Evolutionary conservation across 208 protist species (phyloP).

Genomic region (Leishmania gerbilli): DNA sequence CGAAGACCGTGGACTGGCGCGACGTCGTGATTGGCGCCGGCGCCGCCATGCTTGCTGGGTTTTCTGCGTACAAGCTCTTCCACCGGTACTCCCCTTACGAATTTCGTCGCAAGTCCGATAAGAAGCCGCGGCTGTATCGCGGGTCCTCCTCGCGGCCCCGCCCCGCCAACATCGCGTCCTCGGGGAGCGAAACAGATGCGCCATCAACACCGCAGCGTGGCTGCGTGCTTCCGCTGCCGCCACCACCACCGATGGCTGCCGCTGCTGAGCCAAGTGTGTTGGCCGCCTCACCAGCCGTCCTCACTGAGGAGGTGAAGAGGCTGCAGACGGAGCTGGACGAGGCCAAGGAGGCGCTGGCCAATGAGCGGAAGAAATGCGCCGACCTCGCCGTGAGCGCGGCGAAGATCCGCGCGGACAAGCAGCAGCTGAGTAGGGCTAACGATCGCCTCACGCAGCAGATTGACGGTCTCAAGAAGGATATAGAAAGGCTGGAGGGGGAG

Average conservation of each 20-base stretch:
- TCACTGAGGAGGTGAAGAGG: constrained; percentile 44
- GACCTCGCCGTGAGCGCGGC: constrained; percentile 61
- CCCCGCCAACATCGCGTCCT: constrained; percentile 8
- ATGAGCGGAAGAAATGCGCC: constrained; percentile 63
- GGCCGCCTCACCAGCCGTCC: constrained; percentile 4
- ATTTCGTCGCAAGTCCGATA: constrained; percentile 67
- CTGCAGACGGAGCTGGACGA: constrained; percentile 64
- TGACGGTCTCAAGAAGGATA: constrained; percentile 41
- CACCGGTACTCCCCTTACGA: constrained; percentile 82
- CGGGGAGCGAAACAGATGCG: constrained; percentile 32
- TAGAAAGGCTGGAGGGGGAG: constrained; percentile 28
- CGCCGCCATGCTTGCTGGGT: constrained; percentile 47
- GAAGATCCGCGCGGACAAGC: constrained; percentile 60
- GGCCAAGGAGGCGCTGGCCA: constrained; percentile 66
- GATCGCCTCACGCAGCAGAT: constrained; percentile 60
- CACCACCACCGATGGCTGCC: constrained; percentile 25
- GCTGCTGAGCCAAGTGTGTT: constrained; percentile 1
- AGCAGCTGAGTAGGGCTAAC: constrained; percentile 51
- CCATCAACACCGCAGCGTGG: constrained; percentile 10
- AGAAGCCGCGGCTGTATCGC: constrained; percentile 22
- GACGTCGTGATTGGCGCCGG: constrained; percentile 80
- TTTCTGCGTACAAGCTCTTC: constrained; percentile 69
- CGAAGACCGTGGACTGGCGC: constrained; percentile 57
- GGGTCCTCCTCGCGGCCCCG: constrained; percentile 8
- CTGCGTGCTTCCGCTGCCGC: constrained; percentile 15